A percentile compares a stretch with the other conserved stretches of the same genome.
Conservation (phyloP, 805 yeast species). For the Teunomyces aglyptinius region DNA sequence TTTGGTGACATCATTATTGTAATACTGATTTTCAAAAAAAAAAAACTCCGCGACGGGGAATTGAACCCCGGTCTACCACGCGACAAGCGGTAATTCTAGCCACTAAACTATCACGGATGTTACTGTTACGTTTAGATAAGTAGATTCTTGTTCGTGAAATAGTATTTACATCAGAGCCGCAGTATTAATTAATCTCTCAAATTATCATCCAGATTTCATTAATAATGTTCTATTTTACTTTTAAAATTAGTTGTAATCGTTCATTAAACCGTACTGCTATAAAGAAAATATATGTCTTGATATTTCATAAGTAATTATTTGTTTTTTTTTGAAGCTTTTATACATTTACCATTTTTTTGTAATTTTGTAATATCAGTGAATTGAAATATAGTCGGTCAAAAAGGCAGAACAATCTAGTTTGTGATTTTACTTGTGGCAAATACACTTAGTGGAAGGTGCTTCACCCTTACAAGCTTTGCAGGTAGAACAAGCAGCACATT, state of each 20-base stretch:
- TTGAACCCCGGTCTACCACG: constrained; percentile 22
- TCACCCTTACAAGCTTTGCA: constrained; percentile 10
- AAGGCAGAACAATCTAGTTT: too few relatives aligned
- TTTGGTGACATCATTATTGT: too few relatives aligned
- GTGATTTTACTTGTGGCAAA: constrained; percentile 10
- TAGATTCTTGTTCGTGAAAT: too few relatives aligned
- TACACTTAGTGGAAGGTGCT: constrained; percentile 6
- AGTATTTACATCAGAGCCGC: neutral
- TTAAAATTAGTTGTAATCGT: too few relatives aligned
- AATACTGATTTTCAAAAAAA: neutral
- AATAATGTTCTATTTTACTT: too few relatives aligned
- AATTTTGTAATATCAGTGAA: neutral
- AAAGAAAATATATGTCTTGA: neutral
- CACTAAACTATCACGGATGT: constrained; percentile 17
- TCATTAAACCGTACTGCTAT: neutral
- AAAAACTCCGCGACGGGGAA: constrained; percentile 19
- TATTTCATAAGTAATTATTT: neutral
- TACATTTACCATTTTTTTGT: too few relatives aligned
- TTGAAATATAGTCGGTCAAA: too few relatives aligned
- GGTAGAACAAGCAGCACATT: constrained; percentile 8
- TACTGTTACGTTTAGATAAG: neutral
- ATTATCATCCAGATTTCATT: too few relatives aligned
- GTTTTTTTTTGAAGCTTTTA: neutral
- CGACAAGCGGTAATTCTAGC: constrained; percentile 22
- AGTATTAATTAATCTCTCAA: neutral